Base-by-base conservation (phyloP, 164 flowering plant species). In the Stephania yunnanensis region DNA sequence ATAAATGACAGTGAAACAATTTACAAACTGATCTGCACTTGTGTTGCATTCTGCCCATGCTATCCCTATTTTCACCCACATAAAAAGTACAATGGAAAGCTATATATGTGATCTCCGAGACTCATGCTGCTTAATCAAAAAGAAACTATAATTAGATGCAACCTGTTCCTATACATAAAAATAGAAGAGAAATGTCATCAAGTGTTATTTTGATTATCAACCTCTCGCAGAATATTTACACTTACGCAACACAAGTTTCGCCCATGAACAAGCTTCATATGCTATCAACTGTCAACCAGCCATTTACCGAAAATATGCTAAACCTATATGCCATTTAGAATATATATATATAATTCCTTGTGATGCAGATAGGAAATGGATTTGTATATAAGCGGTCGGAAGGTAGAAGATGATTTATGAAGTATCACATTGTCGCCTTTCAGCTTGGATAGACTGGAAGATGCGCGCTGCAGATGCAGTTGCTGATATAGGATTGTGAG, bases 391-490 rank as follows among this genome's bases (percentile, higher is more conserved):
- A n/a, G 22, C 61, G 42, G 42, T 36, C 4, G 42, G 31, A 13
- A 3, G 12, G 22, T 50, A 61, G 45, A 67, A 3, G 19, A 66
- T 50, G 30, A 73, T 67, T 81, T 83, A 87, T n/a, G 36, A 46
- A 30, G 69, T 71, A 70, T 85, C 92, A 78, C 76, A 73, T 69
- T 87, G 93, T 77, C 81, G 83, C 74, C 96, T 86, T 63, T 87
- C 97, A 81, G 87, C 85, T 77, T 94, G 93, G 81, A 94, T 92
- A 10, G 87, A 92, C 76, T 46, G 84, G 78, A 94, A 91, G 53
- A 94, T 92, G 61, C 93, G 82, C 7, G 92, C 92, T 15, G 91
- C 98, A 13, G 96, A 88, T 77, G 89, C 97, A 69, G 89, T 84
- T 19, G 97, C 96, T 61, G 87, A 83, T 80, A 84, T 83, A 6